These are phyloP conservation scores for Boletus coccyginus DNA, from an alignment of 768 basidiomycete species.

Conservation along the genomic window DNA sequence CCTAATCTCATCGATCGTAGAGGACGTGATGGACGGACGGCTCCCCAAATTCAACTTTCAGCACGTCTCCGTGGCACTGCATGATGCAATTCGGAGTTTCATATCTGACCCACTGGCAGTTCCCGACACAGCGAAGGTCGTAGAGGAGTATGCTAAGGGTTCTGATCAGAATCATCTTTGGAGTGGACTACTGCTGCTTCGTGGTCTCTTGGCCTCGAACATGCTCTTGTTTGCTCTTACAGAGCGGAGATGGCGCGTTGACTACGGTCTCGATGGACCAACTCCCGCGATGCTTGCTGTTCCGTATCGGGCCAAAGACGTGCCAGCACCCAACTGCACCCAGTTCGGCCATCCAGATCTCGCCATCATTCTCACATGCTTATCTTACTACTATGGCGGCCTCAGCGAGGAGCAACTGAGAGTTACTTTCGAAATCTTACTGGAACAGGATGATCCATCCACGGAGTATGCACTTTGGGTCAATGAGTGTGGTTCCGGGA, in stretches of 20 bases:
- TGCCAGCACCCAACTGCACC: conserved; percentile 24
- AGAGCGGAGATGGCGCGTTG: conserved; percentile 34
- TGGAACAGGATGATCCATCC: conserved; percentile 1
- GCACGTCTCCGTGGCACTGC: background rate
- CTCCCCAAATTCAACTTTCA: conserved; percentile 11
- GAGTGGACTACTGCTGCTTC: conserved; percentile 15
- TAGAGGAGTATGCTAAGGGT: background rate
- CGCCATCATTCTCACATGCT: background rate
- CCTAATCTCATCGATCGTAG: background rate
- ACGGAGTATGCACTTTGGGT: conserved; percentile 1
- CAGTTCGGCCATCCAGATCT: conserved; percentile 39
- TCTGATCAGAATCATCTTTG: background rate
- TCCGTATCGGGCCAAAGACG: conserved; percentile 36
- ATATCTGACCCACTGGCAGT: too few species aligned
- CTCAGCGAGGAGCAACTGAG: conserved; percentile 1
- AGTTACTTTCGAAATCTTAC: background rate
- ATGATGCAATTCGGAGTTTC: conserved; percentile 9
- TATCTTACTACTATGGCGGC: conserved; percentile 13
- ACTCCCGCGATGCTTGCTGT: conserved; percentile 20
- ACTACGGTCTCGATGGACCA: conserved; percentile 20
- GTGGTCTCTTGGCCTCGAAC: conserved; percentile 28
- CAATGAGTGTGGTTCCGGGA: background rate
- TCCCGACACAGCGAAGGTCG: background rate
- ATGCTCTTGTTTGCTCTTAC: conserved; percentile 24
- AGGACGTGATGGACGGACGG: conserved; percentile 6